These are phyloP conservation scores for Aspergillus sp. DNA, from an alignment of 2,329 filamentous ascomycete species.

Conservation along the genomic window DNA sequence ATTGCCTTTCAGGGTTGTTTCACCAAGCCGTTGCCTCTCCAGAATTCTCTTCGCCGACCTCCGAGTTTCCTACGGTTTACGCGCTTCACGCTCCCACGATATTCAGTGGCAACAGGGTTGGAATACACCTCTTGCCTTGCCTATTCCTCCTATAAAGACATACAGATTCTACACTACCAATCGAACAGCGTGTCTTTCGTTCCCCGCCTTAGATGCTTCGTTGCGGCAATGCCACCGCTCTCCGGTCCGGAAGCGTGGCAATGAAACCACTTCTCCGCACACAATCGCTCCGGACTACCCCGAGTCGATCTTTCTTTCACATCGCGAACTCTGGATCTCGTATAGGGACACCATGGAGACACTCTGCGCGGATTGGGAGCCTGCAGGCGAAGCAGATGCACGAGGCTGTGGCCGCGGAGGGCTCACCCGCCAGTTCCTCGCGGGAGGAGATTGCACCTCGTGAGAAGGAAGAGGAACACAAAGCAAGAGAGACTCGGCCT, in stretches of 20 bases:
- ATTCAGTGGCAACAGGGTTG: not conserved
- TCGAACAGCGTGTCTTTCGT: constrained; percentile 23
- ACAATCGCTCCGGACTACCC: constrained; percentile 5
- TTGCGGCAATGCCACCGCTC: constrained; percentile 23
- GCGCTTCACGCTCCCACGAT: not conserved
- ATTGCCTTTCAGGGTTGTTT: too few species aligned
- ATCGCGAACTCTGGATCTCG: not conserved
- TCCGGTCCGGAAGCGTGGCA: constrained; percentile 19
- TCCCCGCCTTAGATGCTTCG: constrained; percentile 22
- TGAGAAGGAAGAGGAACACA: too few species aligned
- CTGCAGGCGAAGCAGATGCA: not conserved
- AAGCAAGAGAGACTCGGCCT: too few species aligned
- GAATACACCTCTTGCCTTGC: not conserved
- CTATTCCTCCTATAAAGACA: not conserved
- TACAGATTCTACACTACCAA: not conserved
- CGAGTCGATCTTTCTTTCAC: not conserved
- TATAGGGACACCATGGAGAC: too few species aligned
- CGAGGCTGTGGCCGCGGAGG: too few species aligned
- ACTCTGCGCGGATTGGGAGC: not conserved
- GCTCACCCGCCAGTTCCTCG: too few species aligned
- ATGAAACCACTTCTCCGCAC: constrained; percentile 12
- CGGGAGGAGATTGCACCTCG: too few species aligned
- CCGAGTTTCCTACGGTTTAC: not conserved
- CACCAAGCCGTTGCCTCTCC: not conserved
- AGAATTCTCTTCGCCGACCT: not conserved